Evolutionary conservation across 495 filamentous ascomycete species (phyloP).

Genomic region (Podospora pseudopauciseta): DNA sequence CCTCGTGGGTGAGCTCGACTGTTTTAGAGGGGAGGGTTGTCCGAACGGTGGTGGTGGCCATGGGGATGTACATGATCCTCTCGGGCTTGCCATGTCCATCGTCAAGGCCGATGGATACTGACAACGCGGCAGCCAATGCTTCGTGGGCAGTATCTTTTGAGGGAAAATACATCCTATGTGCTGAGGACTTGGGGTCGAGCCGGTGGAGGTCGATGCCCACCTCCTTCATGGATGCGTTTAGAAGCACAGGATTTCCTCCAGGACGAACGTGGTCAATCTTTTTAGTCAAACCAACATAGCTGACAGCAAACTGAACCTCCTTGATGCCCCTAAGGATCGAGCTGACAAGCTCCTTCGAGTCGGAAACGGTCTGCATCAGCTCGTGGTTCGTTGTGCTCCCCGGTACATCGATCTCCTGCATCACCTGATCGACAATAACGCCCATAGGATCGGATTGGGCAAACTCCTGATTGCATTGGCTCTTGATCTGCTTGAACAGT

Average conservation of each 20-base stretch:
- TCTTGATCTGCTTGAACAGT: slow-evolving; percentile 40
- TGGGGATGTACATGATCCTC: slow-evolving; percentile 88
- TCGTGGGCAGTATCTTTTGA: slow-evolving; percentile 91
- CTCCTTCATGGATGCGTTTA: slow-evolving; percentile 93
- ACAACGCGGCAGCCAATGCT: slow-evolving; percentile 86
- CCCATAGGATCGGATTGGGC: slow-evolving; percentile 44
- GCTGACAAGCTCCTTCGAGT: slow-evolving; percentile 88
- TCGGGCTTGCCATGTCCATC: slow-evolving; percentile 81
- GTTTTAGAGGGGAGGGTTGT: slow-evolving; percentile 95
- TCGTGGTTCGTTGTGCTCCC: slow-evolving; percentile 66
- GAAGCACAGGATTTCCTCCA: slow-evolving; percentile 62
- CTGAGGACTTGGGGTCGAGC: slow-evolving; percentile 87
- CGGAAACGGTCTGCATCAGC: slow-evolving; percentile 80
- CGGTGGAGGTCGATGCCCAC: slow-evolving; percentile 89
- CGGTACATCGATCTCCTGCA: slow-evolving; percentile 72
- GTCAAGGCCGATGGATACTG: slow-evolving; percentile 85
- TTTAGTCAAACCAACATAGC: slow-evolving; percentile 84
- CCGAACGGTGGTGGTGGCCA: slow-evolving; percentile 93
- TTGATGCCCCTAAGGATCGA: slow-evolving; percentile 90
- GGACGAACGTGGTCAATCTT: slow-evolving; percentile 63
- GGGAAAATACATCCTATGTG: slow-evolving; percentile 99
- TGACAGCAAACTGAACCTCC: slow-evolving; percentile 92
- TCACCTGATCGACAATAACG: slow-evolving; percentile 66
- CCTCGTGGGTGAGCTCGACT: slow-evolving; percentile 70
- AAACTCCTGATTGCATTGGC: slow-evolving; percentile 25